A percentile compares a stretch with the other conserved stretches of the same genome.
Evolutionary conservation across 1,284 basidiomycete genomes (phyloP).

Genomic region (Acaromyces ingoldii): DNA sequence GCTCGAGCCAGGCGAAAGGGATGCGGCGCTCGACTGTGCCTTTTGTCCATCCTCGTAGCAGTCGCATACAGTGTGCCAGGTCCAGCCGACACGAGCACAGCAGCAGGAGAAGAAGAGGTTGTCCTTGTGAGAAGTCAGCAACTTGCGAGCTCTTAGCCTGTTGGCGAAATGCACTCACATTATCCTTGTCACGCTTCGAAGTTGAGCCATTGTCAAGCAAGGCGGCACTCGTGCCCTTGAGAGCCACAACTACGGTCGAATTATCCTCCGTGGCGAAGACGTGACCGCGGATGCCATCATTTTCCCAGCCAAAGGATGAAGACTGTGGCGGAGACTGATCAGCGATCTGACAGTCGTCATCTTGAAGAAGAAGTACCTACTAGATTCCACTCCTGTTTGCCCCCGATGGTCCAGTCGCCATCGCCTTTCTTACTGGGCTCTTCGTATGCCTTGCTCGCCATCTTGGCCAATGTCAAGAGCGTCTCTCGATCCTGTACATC

Average conservation of each 20-base stretch:
- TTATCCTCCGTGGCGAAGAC: slow-evolving; percentile 61
- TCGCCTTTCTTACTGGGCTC: slow-evolving; percentile 18
- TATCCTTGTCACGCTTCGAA: slow-evolving; percentile 81
- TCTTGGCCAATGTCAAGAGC: slow-evolving; percentile 79
- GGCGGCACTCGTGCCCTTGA: slow-evolving; percentile 87
- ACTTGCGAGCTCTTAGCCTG: background rate
- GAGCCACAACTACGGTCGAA: slow-evolving; percentile 76
- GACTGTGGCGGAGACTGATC: too few species aligned
- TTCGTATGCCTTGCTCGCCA: slow-evolving; percentile 86
- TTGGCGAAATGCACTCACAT: slow-evolving; percentile 56
- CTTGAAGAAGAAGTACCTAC: too few species aligned
- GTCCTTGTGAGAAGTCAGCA: slow-evolving; percentile 55
- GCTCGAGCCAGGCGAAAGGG: too few species aligned
- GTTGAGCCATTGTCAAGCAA: slow-evolving; percentile 74
- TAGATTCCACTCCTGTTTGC: slow-evolving; percentile 4
- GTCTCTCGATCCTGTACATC: slow-evolving; percentile 73
- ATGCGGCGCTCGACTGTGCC: too few species aligned
- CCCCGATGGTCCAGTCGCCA: slow-evolving; percentile 41
- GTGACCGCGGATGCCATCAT: slow-evolving; percentile 84
- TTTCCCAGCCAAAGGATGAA: slow-evolving; percentile 75
- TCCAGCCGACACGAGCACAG: slow-evolving; percentile 88
- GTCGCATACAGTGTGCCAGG: slow-evolving; percentile 90
- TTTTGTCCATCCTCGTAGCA: slow-evolving; percentile 60
- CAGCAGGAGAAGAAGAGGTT: slow-evolving; percentile 98
- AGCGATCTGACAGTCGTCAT: too few species aligned